A percentile compares a stretch with the other conserved stretches of the same genome.
phyloP scores from a whole-genome alignment of 768 basidiomycete genomes.

The Mycena albidolilacea region DNA sequence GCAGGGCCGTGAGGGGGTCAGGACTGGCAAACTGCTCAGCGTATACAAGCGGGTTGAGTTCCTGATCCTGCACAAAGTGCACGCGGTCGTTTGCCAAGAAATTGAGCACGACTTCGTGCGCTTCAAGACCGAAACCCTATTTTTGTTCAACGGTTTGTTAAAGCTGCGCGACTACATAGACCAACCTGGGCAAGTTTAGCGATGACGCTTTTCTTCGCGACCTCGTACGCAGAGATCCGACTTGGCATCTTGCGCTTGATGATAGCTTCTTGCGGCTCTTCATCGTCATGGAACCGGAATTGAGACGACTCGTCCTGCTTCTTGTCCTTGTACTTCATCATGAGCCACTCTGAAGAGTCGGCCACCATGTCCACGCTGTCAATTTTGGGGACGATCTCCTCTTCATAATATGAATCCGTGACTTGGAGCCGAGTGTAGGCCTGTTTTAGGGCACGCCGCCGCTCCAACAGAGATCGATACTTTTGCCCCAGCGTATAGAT shows the following conservation, averaged over 20 bases:
- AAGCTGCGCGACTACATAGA: constrained; percentile 3
- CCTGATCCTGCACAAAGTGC: constrained; percentile 86
- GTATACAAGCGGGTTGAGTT: constrained; percentile 81
- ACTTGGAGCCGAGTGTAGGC: constrained; percentile 80
- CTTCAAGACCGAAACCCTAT: constrained; percentile 88
- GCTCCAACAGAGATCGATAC: constrained; percentile 88
- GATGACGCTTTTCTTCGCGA: constrained; percentile 84
- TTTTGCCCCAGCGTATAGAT: constrained; percentile 91
- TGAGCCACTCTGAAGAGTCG: constrained; percentile 93
- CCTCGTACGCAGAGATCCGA: constrained; percentile 87
- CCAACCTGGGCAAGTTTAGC: constrained; percentile 86
- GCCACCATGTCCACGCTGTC: constrained; percentile 91
- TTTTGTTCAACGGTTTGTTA: constrained; percentile 2
- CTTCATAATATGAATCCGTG: constrained; percentile 83
- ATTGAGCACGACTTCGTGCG: constrained; percentile 90
- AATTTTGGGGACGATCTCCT: constrained; percentile 74
- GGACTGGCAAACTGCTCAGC: constrained; percentile 91
- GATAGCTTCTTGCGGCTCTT: constrained; percentile 62
- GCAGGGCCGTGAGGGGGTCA: constrained; percentile 68
- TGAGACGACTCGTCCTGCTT: constrained; percentile 70
- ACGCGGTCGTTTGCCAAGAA: constrained; percentile 73
- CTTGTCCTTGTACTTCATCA: constrained; percentile 85
- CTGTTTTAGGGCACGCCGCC: constrained; percentile 72
- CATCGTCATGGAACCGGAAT: constrained; percentile 81
- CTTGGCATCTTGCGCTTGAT: constrained; percentile 88